Evolutionary conservation across 116 monocot genomes (phyloP).

Genomic region (Posidonia oceanica): DNA sequence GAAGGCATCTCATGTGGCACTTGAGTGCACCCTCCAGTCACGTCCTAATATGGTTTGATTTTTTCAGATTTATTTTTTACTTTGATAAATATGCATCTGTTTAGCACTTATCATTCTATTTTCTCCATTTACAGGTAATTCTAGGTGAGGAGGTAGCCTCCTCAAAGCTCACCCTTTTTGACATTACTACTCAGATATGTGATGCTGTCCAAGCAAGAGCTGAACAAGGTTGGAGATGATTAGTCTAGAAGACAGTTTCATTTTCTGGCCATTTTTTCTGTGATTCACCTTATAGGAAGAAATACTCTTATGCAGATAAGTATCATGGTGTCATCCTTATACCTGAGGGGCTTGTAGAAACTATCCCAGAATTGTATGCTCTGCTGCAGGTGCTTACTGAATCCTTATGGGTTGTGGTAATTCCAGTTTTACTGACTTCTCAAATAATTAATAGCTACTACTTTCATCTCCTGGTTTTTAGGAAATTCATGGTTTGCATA

Average conservation of each 20-base stretch:
- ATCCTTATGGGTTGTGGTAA: background rate
- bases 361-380: conserved; percentile 72
- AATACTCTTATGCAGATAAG: conserved; percentile 30
- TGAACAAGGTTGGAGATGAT: conserved; percentile 33
- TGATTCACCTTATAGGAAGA: background rate
- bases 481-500: conserved; percentile 82
- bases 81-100: background rate
- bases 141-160: conserved; percentile 71
- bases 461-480: conserved; percentile 7
- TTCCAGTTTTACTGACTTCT: background rate
- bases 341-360: conserved; percentile 84
- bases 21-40: conserved; percentile 79
- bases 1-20: conserved; percentile 80
- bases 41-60: conserved; percentile 75
- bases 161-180: conserved; percentile 76
- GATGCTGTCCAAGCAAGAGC: conserved; percentile 73
- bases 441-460: background rate
- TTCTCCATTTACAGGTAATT: conserved; percentile 38
- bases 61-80: conserved; percentile 2
- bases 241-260: conserved; percentile 1
- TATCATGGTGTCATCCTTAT: conserved; percentile 79
- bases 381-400: conserved; percentile 52
- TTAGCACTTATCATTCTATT: conserved; percentile 4
- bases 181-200: conserved; percentile 70
- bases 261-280: background rate